Evolutionary conservation across 768 basidiomycete species (phyloP).

Genomic region (Pisolithus microcarpus): DNA sequence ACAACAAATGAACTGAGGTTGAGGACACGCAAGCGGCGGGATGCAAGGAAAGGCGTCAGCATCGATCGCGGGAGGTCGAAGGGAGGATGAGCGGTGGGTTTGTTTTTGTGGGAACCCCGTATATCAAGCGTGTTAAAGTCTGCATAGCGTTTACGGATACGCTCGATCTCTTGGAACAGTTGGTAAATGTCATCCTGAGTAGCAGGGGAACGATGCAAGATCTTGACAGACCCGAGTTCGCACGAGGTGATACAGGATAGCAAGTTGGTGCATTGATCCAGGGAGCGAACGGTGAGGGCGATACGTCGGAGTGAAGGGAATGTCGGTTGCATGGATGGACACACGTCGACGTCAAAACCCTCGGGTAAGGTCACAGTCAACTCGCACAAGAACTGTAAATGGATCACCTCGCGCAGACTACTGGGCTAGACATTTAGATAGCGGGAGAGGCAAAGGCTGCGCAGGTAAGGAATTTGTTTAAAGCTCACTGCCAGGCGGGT

Average conservation of each 20-base stretch:
- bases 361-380: no score
- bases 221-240: constrained; percentile 11
- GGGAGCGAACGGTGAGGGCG: constrained; percentile 18
- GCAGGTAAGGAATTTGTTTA: constrained; percentile 14
- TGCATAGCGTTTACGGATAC: background rate
- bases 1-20: constrained; percentile 19
- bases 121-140: constrained; percentile 14
- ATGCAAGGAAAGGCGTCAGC: constrained; percentile 18
- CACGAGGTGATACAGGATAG: constrained; percentile 3
- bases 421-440: no score
- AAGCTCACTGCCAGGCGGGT: constrained; percentile 8
- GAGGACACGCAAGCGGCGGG: constrained; percentile 13
- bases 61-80: constrained; percentile 17
- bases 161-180: background rate
- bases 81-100: background rate
- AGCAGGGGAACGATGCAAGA: background rate
- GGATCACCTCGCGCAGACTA: no score
- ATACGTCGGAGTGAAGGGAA: constrained; percentile 18
- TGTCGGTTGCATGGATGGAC: constrained; percentile 1
- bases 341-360: no score
- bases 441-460: constrained; percentile 17
- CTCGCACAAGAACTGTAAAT: no score
- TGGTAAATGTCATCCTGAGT: background rate
- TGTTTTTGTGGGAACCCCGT: no score
- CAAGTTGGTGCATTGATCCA: constrained; percentile 22